These are phyloP conservation scores for Trichoderma gamsii DNA, from an alignment of 495 filamentous ascomycete species.

Conservation along the genomic window DNA sequence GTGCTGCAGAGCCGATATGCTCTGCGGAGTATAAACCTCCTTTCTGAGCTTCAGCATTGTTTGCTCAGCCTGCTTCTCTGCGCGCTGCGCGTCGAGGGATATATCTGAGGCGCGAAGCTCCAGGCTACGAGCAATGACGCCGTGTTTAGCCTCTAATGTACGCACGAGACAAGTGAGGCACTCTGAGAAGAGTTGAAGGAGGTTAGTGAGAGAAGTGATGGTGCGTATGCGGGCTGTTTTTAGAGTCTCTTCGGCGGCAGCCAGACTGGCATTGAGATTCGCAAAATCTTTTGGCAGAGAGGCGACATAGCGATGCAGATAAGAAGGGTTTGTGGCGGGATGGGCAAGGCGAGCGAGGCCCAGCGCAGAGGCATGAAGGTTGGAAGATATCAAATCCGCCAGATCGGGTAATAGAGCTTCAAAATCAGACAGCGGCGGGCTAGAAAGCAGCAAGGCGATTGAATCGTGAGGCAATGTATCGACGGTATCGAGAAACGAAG, in stretches of 20 bases:
- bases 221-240: slow-evolving; percentile 30
- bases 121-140: slow-evolving; percentile 55
- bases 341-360: slow-evolving; percentile 39
- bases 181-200: slow-evolving; percentile 27
- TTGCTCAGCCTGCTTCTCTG: slow-evolving; percentile 31
- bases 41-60: slow-evolving; percentile 25
- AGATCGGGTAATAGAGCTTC: slow-evolving; percentile 36
- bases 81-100: slow-evolving; percentile 47
- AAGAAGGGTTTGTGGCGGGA: slow-evolving; percentile 48
- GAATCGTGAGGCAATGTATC: slow-evolving; percentile 22
- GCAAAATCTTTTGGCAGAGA: slow-evolving; percentile 28
- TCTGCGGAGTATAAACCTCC: slow-evolving; percentile 54
- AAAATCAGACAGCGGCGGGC: slow-evolving; percentile 37
- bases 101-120: slow-evolving; percentile 52
- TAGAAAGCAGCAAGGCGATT: slow-evolving; percentile 32
- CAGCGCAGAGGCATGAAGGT: slow-evolving; percentile 34
- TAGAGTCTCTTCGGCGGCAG: slow-evolving; percentile 25
- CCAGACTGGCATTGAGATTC: slow-evolving; percentile 24
- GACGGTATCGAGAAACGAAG: slow-evolving; percentile 25
- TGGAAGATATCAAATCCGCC: slow-evolving; percentile 32
- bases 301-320: slow-evolving; percentile 43
- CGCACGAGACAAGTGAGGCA: slow-evolving; percentile 32
- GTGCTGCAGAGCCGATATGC: slow-evolving; percentile 46
- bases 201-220: slow-evolving; percentile 23
- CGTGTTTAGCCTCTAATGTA: slow-evolving; percentile 53